Percentiles rank a stretch among this genome's conserved stretches.
phyloP scores from a whole-genome alignment of 345 rosid genomes.

The Nasturtium officinale region DNA sequence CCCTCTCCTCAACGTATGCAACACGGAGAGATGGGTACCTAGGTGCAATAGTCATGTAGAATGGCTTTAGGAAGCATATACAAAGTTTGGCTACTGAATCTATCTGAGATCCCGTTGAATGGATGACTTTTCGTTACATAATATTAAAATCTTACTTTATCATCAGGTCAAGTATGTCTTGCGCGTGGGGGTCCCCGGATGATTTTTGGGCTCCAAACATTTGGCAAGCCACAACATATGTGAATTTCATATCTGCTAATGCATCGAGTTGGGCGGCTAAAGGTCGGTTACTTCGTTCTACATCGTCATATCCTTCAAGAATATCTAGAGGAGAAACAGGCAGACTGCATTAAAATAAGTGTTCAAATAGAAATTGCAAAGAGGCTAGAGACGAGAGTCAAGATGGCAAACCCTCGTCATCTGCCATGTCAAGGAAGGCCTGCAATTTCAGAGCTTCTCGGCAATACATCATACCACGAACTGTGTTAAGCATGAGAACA shows the following conservation, averaged over 20 bases:
- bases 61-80: constrained; percentile 31
- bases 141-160: constrained; percentile 53
- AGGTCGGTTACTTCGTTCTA: constrained; percentile 65
- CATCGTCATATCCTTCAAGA: constrained; percentile 72
- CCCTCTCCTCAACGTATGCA: constrained; percentile 96
- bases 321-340: constrained; percentile 57
- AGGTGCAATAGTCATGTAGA: constrained; percentile 34
- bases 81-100: constrained; percentile 16
- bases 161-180: constrained; percentile 83
- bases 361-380: constrained; percentile 19
- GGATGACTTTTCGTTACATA: constrained; percentile 18
- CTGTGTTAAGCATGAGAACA: constrained; percentile 51
- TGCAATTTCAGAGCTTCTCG: constrained; percentile 86
- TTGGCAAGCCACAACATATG: constrained; percentile 82
- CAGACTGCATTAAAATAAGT: constrained; percentile 15
- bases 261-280: constrained; percentile 77
- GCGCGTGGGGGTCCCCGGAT: constrained; percentile 85
- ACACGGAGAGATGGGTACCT: constrained; percentile 92
- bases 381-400: constrained; percentile 11
- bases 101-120: constrained; percentile 19
- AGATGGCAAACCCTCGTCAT: constrained; percentile 62
- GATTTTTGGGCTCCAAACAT: constrained; percentile 79
- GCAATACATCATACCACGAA: constrained; percentile 97
- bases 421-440: constrained; percentile 85
- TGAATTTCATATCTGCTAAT: constrained; percentile 84